A percentile compares a stretch with the other conserved stretches of the same genome.
Evolutionary conservation across 75 land plant species (phyloP).

Genomic region (Sequoia sempervirens): DNA sequence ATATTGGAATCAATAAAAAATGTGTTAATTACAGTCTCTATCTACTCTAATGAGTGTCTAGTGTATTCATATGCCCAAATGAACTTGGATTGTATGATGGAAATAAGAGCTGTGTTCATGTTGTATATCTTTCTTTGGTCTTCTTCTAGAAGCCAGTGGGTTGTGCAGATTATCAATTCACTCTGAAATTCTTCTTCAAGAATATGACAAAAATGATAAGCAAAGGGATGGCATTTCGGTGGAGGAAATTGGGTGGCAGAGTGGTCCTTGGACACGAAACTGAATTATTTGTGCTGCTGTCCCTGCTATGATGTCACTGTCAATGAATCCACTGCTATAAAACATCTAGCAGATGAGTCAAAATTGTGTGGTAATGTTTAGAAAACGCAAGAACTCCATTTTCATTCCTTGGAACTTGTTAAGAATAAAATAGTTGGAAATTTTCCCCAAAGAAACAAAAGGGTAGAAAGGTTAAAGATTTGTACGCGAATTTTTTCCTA

Average conservation of each 20-base stretch:
- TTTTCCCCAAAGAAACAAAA: too few relatives aligned
- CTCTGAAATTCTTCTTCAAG: not conserved
- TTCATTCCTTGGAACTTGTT: too few relatives aligned
- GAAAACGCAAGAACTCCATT: too few relatives aligned
- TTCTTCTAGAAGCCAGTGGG: not conserved
- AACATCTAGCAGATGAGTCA: too few relatives aligned
- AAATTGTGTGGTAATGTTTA: too few relatives aligned
- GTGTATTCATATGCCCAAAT: not conserved
- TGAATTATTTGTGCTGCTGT: not conserved
- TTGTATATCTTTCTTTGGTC: not conserved
- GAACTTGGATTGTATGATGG: not conserved
- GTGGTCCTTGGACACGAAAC: not conserved
- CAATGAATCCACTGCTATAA: too few relatives aligned
- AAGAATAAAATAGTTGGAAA: too few relatives aligned
- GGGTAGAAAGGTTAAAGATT: too few relatives aligned
- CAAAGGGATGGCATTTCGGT: not conserved
- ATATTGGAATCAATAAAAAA: not conserved
- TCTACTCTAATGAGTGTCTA: not conserved
- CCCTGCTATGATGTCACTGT: too few relatives aligned
- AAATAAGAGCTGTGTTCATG: not conserved
- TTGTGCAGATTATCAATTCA: not conserved
- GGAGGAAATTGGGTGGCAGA: not conserved
- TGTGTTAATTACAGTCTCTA: not conserved
- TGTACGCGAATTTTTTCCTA: too few relatives aligned
- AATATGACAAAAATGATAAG: not conserved